Base-by-base conservation (phyloP, 768 basidiomycete genomes). In the Steccherinum ochraceum region DNA sequence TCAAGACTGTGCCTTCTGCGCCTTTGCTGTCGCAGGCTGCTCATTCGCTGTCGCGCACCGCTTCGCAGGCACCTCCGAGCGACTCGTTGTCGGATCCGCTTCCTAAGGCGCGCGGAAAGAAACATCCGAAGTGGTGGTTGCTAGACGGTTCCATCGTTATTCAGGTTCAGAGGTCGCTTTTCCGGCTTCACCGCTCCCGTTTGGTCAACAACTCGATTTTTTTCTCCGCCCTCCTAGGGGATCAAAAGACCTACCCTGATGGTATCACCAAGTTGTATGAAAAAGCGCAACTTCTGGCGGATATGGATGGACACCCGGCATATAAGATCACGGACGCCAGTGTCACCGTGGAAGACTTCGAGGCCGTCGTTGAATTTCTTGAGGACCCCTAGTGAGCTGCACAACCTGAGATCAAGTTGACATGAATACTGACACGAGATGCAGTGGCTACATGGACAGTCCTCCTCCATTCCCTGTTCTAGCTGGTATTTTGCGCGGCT, bases 131-230 rank as follows among this genome's bases (percentile, higher is more conserved):
- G 16, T 62, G 69, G 45, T 72, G 72, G 71, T 55, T 66, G 21
- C 58, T 62, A 19, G 70, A 70, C 49, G 72, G 70, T 1, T 64
- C 63, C 5, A 58, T 70, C 1, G 59, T 71, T 30, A 44, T 76
- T 7, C 63, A 69, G 42, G 52, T 70, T n/a, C 55, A 62, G n/a
- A 56, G 61, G 18, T 64, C 59, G 3, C 58, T 67, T 26, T 73
- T 72, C 56, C 61, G 59, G 18, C 53, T 75, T 13, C 67, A 71
- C n/a, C 58, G 66, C 16, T 68, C 67, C 46, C 61, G 59, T n/a
- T 63, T 75, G 4, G 51, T 59, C 12, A 56, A 52, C 26, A 54
- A 67, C 12, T 69, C 69, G 2, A 52, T 46, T 5, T 73, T 64
- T 58, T 75, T 76, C 41, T 56, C 61, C 1, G 46, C 30, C 16